Percentiles rank a stretch among this genome's conserved stretches.
Evolutionary conservation across 2,329 filamentous ascomycete genomes (phyloP).

Genomic region (Beauveria sp.): DNA sequence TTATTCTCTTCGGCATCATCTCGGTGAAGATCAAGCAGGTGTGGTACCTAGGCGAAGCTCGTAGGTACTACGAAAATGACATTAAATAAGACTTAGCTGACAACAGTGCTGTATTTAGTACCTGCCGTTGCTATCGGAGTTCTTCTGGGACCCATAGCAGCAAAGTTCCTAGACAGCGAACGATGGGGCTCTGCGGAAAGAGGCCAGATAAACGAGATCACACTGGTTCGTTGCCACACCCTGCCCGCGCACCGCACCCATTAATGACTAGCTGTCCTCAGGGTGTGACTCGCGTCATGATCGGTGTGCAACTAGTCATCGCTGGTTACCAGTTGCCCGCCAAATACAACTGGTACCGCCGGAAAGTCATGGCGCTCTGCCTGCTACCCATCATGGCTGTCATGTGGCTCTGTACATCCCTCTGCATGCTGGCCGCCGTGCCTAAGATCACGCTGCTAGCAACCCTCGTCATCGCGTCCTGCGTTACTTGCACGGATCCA

Average conservation of each 20-base stretch:
- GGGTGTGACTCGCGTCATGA: constrained; percentile 50
- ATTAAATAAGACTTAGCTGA: not conserved
- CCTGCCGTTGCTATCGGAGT: constrained; percentile 48
- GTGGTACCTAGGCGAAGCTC: constrained; percentile 48
- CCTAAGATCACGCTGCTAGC: constrained; percentile 46
- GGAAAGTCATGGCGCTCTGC: constrained; percentile 46
- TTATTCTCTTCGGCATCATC: constrained; percentile 39
- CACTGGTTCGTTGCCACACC: constrained; percentile 24
- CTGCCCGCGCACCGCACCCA: not conserved
- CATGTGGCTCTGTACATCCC: constrained; percentile 52
- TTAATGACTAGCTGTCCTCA: constrained; percentile 8
- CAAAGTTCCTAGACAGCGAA: constrained; percentile 41
- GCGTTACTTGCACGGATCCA: constrained; percentile 54
- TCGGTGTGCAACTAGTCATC: constrained; percentile 56
- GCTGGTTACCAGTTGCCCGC: constrained; percentile 55
- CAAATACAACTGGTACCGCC: constrained; percentile 41
- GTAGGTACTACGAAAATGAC: constrained; percentile 26
- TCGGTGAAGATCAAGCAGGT: constrained; percentile 44
- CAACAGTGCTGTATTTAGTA: constrained; percentile 28
- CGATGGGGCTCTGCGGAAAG: constrained; percentile 29
- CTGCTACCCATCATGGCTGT: constrained; percentile 53
- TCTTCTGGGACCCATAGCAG: constrained; percentile 44
- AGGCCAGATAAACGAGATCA: constrained; percentile 28
- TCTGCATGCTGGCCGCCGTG: constrained; percentile 46
- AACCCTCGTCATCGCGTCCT: constrained; percentile 50